Evolutionary conservation across 352 stramenopile species (phyloP), one percentile per base, ranked within the genome.

Genomic region (Phytophthora ohioensis): DNA sequence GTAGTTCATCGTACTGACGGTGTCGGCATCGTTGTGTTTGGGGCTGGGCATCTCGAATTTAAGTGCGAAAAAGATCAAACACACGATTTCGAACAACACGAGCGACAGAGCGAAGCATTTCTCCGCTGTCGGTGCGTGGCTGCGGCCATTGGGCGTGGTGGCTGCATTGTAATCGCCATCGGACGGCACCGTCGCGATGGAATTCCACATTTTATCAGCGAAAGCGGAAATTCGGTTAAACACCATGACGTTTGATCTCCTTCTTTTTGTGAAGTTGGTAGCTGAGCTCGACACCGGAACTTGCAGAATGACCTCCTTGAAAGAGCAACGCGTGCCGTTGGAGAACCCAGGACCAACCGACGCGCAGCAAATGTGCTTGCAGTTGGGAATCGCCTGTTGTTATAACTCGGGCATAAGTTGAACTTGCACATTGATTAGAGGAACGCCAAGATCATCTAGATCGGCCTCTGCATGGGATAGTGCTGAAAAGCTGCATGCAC

Each of bases 31-130:
- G 13, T 57, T 55, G 32, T 56, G 51, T 32, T 60, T 59, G 3
- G 55, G 64, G 21, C 56, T 65, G 32, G 64, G 64, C 56, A 65
- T 56, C 35, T 66, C 57, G 41, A 71, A 71, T 48, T 71, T 71
- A 3, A 71, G 48, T 2, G 55, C 64, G 34, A 71, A 71, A 32
- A 71, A 57, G 56, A 71, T 36, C 21, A 71, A 34, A 52, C 64
- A 71, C 56, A 71, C 34, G 12, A 42, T 41, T 27, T 71, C 47
- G 39, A 71, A 71, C 2, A 62, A 27, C 1, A 59, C 27, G 11
- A 65, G 17, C 32, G 64, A 71, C 17, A 65, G 12, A 5, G 57
- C 64, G 48, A 71, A 71, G 32, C 38, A 34, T 42, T 49, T 71
- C 34, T 65, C 64, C 11, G n/a, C 17, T 5, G 21, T 27, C 3